Evolutionary conservation across 2,329 filamentous ascomycete genomes (phyloP).

Genomic region (Penicillium brevicompactum): DNA sequence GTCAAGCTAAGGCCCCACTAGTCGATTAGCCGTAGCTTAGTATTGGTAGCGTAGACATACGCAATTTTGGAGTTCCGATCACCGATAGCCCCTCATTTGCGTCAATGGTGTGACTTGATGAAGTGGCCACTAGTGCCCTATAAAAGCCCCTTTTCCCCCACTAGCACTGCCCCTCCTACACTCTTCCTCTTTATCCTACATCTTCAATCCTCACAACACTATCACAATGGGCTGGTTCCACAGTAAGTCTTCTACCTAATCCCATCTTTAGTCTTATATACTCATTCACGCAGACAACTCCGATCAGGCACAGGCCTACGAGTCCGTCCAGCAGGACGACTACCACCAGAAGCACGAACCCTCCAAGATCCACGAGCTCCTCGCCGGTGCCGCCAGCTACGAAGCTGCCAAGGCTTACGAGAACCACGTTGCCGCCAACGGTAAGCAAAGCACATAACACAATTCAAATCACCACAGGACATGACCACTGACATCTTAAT

Average conservation of each 20-base stretch:
- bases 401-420: constrained; percentile 80
- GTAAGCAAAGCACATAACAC: constrained; percentile 42
- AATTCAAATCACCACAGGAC: too few relatives aligned
- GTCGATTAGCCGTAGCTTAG: background rate
- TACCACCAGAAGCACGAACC: constrained; percentile 54
- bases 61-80: background rate
- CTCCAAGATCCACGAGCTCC: constrained; percentile 70
- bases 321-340: constrained; percentile 24
- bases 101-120: background rate
- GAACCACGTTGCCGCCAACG: constrained; percentile 69
- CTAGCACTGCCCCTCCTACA: background rate
- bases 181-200: background rate
- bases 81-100: background rate
- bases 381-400: constrained; percentile 76
- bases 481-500: background rate
- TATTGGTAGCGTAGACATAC: background rate
- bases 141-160: constrained; percentile 1
- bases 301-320: constrained; percentile 52
- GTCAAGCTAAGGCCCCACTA: background rate
- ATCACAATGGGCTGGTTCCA: constrained; percentile 29
- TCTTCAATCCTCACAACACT: background rate
- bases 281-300: constrained; percentile 40
- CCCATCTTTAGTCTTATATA: constrained; percentile 34
- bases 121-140: constrained; percentile 1
- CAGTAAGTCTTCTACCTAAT: constrained; percentile 37